Base-by-base conservation (phyloP, 345 rosid species). In the Linum tenue region DNA sequence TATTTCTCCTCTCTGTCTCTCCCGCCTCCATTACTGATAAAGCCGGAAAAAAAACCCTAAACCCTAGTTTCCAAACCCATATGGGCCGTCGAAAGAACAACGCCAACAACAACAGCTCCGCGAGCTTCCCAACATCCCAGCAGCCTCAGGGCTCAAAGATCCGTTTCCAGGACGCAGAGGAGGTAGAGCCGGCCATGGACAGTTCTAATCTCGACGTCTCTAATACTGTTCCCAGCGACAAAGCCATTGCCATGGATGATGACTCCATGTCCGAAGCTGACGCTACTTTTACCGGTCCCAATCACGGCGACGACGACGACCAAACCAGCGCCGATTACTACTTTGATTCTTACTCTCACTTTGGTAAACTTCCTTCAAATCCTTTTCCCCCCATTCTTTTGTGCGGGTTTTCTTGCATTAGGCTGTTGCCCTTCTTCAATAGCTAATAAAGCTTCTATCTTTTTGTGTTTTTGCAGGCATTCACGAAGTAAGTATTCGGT, bases 331-430 rank as follows among this genome's bases (percentile, higher is more conserved):
- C 97, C 56, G 99, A 94, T 73, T 94, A 94, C 73, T 94, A 90
- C 84, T 94, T 94, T 75, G 96, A 94, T 77, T 94, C 99, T 6
- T 90, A 94, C 82, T 88, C 99, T 70, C 99, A 94, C 82, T 94
- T 94, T 66, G 99, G 99, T 94, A 83, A 53, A 39, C 69, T 16
- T 17, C 4, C 50, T 16, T 37, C 1, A 0, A 3, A 57, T 60
- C 65, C 35, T 43, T 44, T 15, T 62, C 6, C 44, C 39, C n/a
- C n/a, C n/a, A n/a, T 39, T 3, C 31, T 22, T 9, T 39, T 15
- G 39, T 56, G 9, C 31, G 31, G 31, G 0, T 11, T 64, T 67
- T 65, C 12, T n/a, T 7, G 31, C 60, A 31, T 15, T 64, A 22
- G 14, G 63, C 5, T 59, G 6, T 9, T 31, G 55, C 43, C 50